Conservation (phyloP, 2,329 filamentous ascomycete species). For the Hypomyces rosellus region DNA sequence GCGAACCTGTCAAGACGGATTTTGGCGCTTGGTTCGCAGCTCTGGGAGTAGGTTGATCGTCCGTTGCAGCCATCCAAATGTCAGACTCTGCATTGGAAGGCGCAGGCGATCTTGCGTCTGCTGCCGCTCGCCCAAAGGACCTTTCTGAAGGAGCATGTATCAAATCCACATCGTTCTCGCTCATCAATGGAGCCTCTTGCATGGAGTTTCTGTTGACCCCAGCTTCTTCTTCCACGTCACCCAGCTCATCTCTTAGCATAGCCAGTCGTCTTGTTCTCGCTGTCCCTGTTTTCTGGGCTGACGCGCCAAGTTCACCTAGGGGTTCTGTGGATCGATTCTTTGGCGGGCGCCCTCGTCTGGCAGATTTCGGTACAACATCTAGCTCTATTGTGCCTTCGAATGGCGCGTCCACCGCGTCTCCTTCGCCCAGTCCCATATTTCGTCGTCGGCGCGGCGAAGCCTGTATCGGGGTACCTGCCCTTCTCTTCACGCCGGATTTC, state of each 20-base stretch:
- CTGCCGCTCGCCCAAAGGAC: not conserved
- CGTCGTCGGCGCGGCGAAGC: constrained; percentile 30
- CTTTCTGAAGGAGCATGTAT: constrained; percentile 19
- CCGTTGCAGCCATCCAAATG: constrained; percentile 40
- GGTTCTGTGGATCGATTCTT: constrained; percentile 22
- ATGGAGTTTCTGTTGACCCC: constrained; percentile 12
- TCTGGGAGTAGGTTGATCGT: constrained; percentile 32
- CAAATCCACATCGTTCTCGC: constrained; percentile 25
- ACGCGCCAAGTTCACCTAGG: constrained; percentile 18
- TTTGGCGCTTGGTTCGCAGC: constrained; percentile 16
- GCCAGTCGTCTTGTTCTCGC: constrained; percentile 17
- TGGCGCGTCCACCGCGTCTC: constrained; percentile 21
- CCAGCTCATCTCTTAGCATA: constrained; percentile 21
- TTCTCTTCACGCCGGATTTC: constrained; percentile 35
- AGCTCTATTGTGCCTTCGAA: constrained; percentile 19
- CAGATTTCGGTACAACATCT: constrained; percentile 23
- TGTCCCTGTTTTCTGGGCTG: constrained; percentile 12
- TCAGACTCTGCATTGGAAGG: constrained; percentile 29
- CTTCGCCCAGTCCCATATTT: constrained; percentile 21
- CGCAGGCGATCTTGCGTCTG: not conserved
- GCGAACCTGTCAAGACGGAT: not conserved
- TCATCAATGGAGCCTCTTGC: constrained; percentile 13
- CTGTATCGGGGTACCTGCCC: constrained; percentile 39
- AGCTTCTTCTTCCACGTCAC: constrained; percentile 19
- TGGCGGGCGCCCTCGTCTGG: constrained; percentile 24